Percentiles rank a stretch among this genome's conserved stretches.
Conservation (phyloP, 2,329 filamentous ascomycete species). For the Beauveria bassiana region DNA sequence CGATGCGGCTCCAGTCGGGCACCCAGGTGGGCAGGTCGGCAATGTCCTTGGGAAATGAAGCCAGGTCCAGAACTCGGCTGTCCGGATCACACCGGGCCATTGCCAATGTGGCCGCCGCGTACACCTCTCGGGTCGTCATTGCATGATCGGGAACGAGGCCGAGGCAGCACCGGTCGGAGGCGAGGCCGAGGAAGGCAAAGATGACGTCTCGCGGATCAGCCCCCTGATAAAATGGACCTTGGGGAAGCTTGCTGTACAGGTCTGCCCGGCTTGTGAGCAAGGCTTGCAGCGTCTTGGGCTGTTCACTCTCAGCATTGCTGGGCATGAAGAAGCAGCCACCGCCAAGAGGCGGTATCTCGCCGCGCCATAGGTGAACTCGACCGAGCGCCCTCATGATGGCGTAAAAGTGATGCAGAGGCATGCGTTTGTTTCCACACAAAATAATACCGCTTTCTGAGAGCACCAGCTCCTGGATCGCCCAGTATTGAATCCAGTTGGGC, state of each 20-base stretch:
- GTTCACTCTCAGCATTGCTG: background rate
- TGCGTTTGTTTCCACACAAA: background rate
- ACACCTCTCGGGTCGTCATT: background rate
- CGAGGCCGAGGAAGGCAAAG: background rate
- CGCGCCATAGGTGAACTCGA: background rate
- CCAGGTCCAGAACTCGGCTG: background rate
- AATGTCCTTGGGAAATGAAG: background rate
- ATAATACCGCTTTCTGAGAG: background rate
- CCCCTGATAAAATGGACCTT: background rate
- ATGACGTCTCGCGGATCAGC: background rate
- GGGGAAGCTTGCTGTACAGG: background rate
- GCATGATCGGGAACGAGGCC: background rate
- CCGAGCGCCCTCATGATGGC: background rate
- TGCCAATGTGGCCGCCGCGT: background rate
- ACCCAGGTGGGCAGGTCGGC: background rate
- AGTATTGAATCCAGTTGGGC: background rate
- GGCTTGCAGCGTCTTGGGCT: background rate
- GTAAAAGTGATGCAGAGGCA: background rate
- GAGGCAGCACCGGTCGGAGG: background rate
- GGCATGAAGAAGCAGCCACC: background rate
- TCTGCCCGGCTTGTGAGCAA: background rate
- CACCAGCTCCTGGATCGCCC: background rate
- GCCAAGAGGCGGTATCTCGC: background rate
- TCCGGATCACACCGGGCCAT: background rate
- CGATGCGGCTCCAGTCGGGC: constrained; percentile 1